Conservation (phyloP, 805 yeast genomes). For the Saccharomycopsis fermentans region DNA sequence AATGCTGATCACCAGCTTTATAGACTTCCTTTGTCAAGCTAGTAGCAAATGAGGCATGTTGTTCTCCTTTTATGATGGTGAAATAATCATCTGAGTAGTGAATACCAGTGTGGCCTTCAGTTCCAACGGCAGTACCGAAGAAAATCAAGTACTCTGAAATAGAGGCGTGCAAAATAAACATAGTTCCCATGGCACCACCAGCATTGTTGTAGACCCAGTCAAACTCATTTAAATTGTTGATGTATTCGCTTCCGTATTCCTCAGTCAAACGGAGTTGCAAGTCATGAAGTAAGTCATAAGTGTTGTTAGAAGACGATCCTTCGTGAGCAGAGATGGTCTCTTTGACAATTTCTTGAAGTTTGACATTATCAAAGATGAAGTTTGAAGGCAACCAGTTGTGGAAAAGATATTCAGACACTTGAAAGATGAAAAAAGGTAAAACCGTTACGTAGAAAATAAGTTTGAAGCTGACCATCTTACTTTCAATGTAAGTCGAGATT, state of each 20-base stretch:
- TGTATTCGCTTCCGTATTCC: conserved; percentile 60
- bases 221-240: conserved; percentile 61
- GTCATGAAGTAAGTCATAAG: conserved; percentile 53
- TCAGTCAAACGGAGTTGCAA: conserved; percentile 47
- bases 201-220: conserved; percentile 98
- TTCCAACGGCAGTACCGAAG: conserved; percentile 89
- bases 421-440: conserved; percentile 24
- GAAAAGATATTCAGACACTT: conserved; percentile 33
- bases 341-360: conserved; percentile 47
- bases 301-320: conserved; percentile 46
- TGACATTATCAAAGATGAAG: conserved; percentile 61
- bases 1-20: conserved; percentile 81
- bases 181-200: conserved; percentile 97
- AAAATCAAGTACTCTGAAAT: conserved; percentile 85
- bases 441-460: conserved; percentile 18
- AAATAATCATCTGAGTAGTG: conserved; percentile 98
- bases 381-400: conserved; percentile 58
- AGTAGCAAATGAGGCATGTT: conserved; percentile 60
- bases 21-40: conserved; percentile 61
- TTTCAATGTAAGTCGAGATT: too few relatives aligned
- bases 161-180: conserved; percentile 93
- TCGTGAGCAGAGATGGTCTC: conserved; percentile 44
- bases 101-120: conserved; percentile 93
- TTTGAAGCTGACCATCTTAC: conserved; percentile 1
- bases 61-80: conserved; percentile 75